Evolutionary conservation across 306 rosid species (phyloP).

Genomic region (Trichosanthes truncata): DNA sequence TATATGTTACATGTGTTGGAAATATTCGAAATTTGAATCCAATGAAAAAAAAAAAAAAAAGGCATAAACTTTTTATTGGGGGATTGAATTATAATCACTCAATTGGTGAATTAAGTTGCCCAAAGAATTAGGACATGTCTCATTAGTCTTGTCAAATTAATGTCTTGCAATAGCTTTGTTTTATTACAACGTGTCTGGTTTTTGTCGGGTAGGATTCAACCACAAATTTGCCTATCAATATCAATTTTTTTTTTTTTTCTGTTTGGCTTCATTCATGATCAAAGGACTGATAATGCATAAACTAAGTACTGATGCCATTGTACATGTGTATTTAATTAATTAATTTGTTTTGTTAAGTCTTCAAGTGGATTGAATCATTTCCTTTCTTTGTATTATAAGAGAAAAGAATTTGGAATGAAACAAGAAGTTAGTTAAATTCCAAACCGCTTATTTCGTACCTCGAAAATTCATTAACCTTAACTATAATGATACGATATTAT

Average conservation of each 20-base stretch:
- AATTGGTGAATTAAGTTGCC: neutral
- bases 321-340: neutral
- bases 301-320: neutral
- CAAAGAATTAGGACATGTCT: neutral
- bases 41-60: neutral
- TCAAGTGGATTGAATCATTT: no score
- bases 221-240: neutral
- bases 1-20: neutral
- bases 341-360: no score
- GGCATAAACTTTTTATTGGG: neutral
- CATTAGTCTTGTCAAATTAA: neutral
- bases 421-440: no score
- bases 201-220: neutral
- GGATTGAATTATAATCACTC: neutral
- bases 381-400: no score
- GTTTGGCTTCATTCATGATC: neutral
- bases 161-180: neutral
- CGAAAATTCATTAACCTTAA: no score
- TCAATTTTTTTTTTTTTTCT: neutral
- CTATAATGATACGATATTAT: no score
- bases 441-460: no score
- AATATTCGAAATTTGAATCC: neutral
- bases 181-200: neutral
- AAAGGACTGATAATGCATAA: neutral
- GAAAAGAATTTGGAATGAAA: no score